Conservation (phyloP, 345 rosid species). For the Syzygium aromaticum region DNA sequence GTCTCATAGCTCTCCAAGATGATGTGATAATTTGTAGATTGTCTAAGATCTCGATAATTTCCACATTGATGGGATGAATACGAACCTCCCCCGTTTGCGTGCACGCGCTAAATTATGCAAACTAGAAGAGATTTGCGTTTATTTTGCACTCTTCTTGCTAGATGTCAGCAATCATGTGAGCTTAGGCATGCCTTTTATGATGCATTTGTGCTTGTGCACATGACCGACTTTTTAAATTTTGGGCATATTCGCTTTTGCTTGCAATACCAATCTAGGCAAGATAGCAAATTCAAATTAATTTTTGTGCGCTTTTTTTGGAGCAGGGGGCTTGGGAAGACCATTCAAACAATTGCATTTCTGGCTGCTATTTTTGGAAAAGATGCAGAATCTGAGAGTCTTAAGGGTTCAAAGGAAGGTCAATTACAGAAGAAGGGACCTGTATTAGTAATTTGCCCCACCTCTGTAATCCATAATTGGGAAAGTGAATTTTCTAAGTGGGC, state of each 20-base stretch:
- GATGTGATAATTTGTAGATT: not conserved
- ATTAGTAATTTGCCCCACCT: conserved; percentile 76
- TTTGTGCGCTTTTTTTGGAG: not conserved
- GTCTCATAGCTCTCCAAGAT: not conserved
- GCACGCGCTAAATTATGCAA: not conserved
- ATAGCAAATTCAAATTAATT: not conserved
- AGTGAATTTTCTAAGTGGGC: conserved; percentile 86
- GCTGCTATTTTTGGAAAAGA: conserved; percentile 80
- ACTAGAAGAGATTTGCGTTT: not conserved
- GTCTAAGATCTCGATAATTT: not conserved
- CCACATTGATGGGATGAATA: not conserved
- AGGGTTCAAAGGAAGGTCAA: conserved; percentile 13
- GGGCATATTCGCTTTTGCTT: not conserved
- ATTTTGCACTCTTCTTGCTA: not conserved
- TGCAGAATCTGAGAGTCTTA: conserved; percentile 30
- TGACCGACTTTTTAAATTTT: not conserved
- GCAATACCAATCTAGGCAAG: not conserved
- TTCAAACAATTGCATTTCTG: conserved; percentile 89
- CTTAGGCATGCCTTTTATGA: not conserved
- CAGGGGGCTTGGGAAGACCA: conserved; percentile 98
- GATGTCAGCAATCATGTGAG: not conserved
- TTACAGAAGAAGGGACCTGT: conserved; percentile 38
- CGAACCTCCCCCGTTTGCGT: not conserved
- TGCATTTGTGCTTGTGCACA: not conserved
- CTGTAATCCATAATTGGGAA: conserved; percentile 93